A percentile compares a stretch with the other conserved stretches of the same genome.
Evolutionary conservation across 129 eudicot species (phyloP).

Genomic region (Scalesia atractyloides): DNA sequence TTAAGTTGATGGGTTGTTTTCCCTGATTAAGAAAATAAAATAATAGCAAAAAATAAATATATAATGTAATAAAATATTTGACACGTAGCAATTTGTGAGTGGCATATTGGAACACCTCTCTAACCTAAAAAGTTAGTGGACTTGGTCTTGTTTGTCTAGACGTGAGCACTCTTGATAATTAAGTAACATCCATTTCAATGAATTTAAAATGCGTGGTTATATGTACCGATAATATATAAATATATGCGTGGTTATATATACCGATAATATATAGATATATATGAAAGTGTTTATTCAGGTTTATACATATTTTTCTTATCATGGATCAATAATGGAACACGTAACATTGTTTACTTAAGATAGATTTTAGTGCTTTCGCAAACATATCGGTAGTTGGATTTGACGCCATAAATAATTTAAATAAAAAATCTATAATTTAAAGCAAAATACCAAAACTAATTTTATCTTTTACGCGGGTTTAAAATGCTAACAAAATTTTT

Average conservation of each 20-base stretch:
- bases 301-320: too few species aligned
- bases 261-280: not conserved
- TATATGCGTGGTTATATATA: not conserved
- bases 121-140: conserved; percentile 24
- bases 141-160: conserved; percentile 13
- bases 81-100: conserved; percentile 30
- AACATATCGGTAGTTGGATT: too few species aligned
- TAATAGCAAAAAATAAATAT: not conserved
- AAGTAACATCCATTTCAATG: conserved; percentile 7
- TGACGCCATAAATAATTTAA: too few species aligned
- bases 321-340: too few species aligned
- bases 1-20: conserved; percentile 13
- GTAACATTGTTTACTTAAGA: too few species aligned
- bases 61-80: not conserved
- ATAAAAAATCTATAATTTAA: too few species aligned
- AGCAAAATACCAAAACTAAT: too few species aligned
- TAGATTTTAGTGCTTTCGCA: too few species aligned
- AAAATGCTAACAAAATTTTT: too few species aligned
- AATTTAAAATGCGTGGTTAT: not conserved
- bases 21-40: not conserved
- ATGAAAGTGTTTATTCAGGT: too few species aligned
- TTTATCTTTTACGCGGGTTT: too few species aligned
- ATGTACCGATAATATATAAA: not conserved
- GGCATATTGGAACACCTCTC: conserved; percentile 19
- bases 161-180: conserved; percentile 16